These are phyloP conservation scores for Pochonia chlamydosporia DNA, from an alignment of 2,329 filamentous ascomycete genomes.

Conservation along the genomic window DNA sequence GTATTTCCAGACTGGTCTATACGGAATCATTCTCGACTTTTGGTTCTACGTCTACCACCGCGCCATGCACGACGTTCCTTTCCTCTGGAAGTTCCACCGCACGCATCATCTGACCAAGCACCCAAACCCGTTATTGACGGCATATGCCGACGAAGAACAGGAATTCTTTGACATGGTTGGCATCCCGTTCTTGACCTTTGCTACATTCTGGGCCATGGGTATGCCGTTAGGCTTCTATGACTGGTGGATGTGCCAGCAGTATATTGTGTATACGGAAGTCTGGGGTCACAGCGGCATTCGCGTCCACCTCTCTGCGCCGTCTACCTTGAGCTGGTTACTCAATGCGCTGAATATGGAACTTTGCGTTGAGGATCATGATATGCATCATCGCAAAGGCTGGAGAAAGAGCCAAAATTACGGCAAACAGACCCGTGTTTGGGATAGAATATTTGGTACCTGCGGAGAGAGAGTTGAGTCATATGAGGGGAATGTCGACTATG, in stretches of 20 bases:
- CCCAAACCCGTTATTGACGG: constrained; percentile 21
- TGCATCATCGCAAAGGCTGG: constrained; percentile 32
- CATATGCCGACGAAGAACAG: constrained; percentile 35
- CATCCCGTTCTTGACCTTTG: constrained; percentile 32
- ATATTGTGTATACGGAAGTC: constrained; percentile 33
- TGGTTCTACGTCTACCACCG: constrained; percentile 35
- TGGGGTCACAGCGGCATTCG: constrained; percentile 34
- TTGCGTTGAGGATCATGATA: constrained; percentile 34
- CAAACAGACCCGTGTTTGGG: constrained; percentile 23
- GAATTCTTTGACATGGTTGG: constrained; percentile 35
- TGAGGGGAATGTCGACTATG: constrained; percentile 25
- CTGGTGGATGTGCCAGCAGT: constrained; percentile 39
- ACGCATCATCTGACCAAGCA: constrained; percentile 40
- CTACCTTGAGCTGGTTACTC: constrained; percentile 26
- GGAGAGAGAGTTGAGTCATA: constrained; percentile 27
- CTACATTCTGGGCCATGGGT: constrained; percentile 23
- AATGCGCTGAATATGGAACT: constrained; percentile 27
- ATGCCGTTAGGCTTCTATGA: constrained; percentile 40
- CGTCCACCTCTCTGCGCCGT: constrained; percentile 25
- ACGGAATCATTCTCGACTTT: constrained; percentile 28
- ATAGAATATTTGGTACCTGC: constrained; percentile 29
- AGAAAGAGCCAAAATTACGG: constrained; percentile 25
- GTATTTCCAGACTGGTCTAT: constrained; percentile 25
- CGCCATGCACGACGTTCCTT: constrained; percentile 32
- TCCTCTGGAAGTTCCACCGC: constrained; percentile 36